Evolutionary conservation across 306 rosid species (phyloP), one percentile per base, ranked within the genome.

Genomic region (Lablab purpureus): DNA sequence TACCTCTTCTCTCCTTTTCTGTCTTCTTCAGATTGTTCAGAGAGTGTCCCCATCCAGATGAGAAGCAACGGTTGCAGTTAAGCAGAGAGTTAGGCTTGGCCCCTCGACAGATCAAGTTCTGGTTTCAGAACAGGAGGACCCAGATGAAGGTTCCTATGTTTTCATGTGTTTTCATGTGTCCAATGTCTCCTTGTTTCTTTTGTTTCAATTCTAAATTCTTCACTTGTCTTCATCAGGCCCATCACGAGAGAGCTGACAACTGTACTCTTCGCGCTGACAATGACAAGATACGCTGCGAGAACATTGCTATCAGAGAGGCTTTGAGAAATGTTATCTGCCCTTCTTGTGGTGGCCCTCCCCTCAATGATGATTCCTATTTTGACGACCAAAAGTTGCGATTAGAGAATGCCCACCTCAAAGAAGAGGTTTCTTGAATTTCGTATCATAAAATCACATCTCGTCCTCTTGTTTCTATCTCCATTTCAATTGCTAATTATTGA

Each of bases 41-140:
- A 78, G 99, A 94, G 51, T 92, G 97, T 76, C 95, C 94, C 22
- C 99, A 94, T 83, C 99, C 99, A 13, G 99, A 94, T 81, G 99
- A 94, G 77, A 94, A 94, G 75, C 99, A 94, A 69, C 84, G 99
- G 75, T 22, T 88, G 65, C 97, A 88, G 80, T 82, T 94, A 63
- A 92, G 99, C 82, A 90, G 99, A 52, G 99, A 94, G 63, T 71
- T 94, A 88, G 92, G 91, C 7, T 84, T 94, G 91, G 97, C 97
- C 34, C 99, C 99, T 51, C 87, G 99, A 36, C 99, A 94, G 85
- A 94, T 94, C 92, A 94, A 94, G 73, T 94, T 94, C 69, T 94
- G 99, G 99, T 94, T 94, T 73, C 99, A 94, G 68, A 94, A 94
- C 81, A 80, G 99, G 45, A 87, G 99, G 84, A 94, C 99, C 83